Base-by-base conservation (phyloP, 495 filamentous ascomycete genomes). In the Lasiosphaeria ovina region DNA sequence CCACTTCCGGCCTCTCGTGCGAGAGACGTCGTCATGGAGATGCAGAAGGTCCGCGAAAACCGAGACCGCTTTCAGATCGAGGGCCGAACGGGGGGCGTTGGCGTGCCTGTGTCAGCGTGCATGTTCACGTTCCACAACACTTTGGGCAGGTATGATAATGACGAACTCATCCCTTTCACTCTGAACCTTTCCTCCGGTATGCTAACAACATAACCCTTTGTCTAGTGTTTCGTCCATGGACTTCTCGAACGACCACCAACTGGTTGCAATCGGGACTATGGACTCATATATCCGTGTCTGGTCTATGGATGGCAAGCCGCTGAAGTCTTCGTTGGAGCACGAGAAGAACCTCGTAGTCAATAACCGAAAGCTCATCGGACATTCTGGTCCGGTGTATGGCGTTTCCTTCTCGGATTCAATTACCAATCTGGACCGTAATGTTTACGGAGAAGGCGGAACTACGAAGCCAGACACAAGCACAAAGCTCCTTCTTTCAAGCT, bases 51-150 rank as follows among this genome's bases (percentile, higher is more conserved):
- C n/a, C 90, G 89, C 59, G 94, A 98, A 69, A 89, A 93, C 65
- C 86, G 94, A 12, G 93, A 97, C 67, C 81, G 92, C 32, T 95
- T 96, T 71, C 84, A 82, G 54, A 91, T 98, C 52, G 87, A 91
- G 56, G 84, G 86, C 45, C 82, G 88, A 24, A 91, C 89, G 44
- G 90, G 90, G 44, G 92, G 92, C 34, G 80, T 90, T 53, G 90
- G 90, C 6, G 85, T 90, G 50, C 88, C 84, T 48, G 79, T 96
- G 33, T 94, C 91, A 66, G 86, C 94, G 10, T 90, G 86, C 79
- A 97, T 98, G 89, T 96, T 92, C 67, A 98, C 94, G 0, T 96
- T 97, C 66, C 95, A 98, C 77, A 98, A 98, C 71, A 96, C 91
- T 6, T 84, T 89, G 59, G 90, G 96, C 66, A 86, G 82, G 93